Evolutionary conservation across 176 grass and related monocot genomes (phyloP), one percentile per base, ranked within the genome.

Genomic region (Luzula sylvatica): DNA sequence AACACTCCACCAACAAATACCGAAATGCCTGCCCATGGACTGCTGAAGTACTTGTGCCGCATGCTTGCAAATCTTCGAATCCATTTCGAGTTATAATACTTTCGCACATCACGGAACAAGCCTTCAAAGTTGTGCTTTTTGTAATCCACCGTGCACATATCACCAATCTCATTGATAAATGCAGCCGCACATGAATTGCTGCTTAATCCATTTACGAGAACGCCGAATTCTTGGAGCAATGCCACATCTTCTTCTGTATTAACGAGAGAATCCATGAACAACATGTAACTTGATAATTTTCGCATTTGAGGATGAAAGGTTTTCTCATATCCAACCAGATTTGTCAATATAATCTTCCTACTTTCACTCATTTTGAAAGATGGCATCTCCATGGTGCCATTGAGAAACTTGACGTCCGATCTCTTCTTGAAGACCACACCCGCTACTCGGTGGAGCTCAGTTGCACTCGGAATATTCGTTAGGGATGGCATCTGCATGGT

Each of bases 131-230:
- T 11, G 20, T 50, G 15, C 3, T 8, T 50, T 1, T 23, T 0
- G 46, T 50, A 0, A 11, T 50, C 5, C 7, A 11, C 20, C n/a
- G 11, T 20, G 20, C 46, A 50, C 46, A 23, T 13, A 0, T 55
- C 20, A 1, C 65, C 50, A 17, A 68, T 51, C 38, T 25, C 32
- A 54, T 43, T 68, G 48, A 68, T 41, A 48, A 68, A 68, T 11
- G n/a, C 38, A 28, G 49, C 65, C 0, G 27, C 65, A 19, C 24
- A 40, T 15, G 49, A 15, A 42, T 68, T 8, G 30, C 13, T 41
- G 19, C 14, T 38, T 11, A 43, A 30, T 38, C 15, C 35, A 46
- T 39, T 68, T 22, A 21, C 7, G 16, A 68, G 20, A 17, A 68
- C 9, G 11, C 65, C 18, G 2, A 6, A 17, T 26, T 42, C 45